phyloP scores from a whole-genome alignment of 495 filamentous ascomycete species.

The Podospora sp. region DNA sequence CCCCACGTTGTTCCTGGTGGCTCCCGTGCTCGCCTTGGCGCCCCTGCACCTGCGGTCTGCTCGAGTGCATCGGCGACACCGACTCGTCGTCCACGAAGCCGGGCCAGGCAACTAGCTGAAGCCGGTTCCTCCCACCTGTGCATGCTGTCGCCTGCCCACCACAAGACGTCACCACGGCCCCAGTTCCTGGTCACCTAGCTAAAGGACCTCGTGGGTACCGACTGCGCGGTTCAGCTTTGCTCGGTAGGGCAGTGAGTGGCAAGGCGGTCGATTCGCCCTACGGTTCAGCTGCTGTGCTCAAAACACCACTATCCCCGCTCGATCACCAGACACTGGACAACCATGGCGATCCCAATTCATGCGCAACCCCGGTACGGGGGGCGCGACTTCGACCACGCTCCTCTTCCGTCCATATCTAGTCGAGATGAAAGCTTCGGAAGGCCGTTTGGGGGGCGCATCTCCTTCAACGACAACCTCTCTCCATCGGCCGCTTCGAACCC shows the following conservation, averaged over 20 bases:
- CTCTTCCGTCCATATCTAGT: conserved; percentile 38
- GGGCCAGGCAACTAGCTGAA: conserved; percentile 8
- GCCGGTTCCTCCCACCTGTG: neutral
- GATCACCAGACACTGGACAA: neutral
- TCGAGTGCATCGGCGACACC: conserved; percentile 21
- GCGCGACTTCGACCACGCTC: conserved; percentile 25
- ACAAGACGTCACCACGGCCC: conserved; percentile 5
- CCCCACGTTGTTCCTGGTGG: conserved; percentile 2
- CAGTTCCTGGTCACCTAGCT: neutral
- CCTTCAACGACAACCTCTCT: conserved; percentile 33
- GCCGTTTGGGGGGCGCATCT: conserved; percentile 26
- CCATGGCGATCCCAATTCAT: conserved; percentile 37
- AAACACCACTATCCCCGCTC: neutral
- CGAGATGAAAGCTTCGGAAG: conserved; percentile 24
- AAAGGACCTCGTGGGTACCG: neutral
- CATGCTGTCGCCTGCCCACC: neutral
- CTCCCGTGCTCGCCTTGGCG: conserved; percentile 4
- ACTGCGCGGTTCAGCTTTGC: conserved; percentile 9
- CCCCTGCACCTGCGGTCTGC: neutral
- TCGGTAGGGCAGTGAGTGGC: conserved; percentile 12
- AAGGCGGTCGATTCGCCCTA: conserved; percentile 22
- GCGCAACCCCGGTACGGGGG: conserved; percentile 25
- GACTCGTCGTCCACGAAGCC: neutral
- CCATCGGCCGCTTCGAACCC: conserved; percentile 37
- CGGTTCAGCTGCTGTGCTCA: conserved; percentile 15